Percentiles rank a stretch among this genome's conserved stretches.
phyloP scores from a whole-genome alignment of 2,329 filamentous ascomycete genomes.

The Emmonsiellopsis sp. region DNA sequence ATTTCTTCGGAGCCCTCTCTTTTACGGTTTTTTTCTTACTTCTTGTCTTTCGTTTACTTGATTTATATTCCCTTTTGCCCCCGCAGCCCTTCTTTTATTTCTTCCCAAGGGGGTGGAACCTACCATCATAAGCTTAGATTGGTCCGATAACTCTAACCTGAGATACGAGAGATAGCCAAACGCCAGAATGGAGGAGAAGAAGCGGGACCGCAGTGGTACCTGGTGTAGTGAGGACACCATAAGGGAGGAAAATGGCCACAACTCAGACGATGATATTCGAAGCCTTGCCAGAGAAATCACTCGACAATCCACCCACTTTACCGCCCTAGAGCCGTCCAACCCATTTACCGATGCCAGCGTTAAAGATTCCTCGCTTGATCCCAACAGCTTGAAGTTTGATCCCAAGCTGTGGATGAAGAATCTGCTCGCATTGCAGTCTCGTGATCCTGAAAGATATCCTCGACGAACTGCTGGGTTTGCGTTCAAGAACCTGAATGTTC shows the following conservation, averaged over 20 bases:
- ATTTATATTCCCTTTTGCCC: not conserved
- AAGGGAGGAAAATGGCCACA: not conserved
- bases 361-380: conserved; percentile 32
- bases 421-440: conserved; percentile 32
- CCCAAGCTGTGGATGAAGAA: conserved; percentile 38
- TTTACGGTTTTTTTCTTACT: not conserved
- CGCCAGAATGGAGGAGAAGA: not conserved
- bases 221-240: not conserved
- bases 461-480: conserved; percentile 28
- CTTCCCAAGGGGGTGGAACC: not conserved
- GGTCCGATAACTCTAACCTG: not conserved
- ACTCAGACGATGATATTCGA: not conserved
- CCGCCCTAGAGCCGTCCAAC: conserved; percentile 15
- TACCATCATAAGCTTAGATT: not conserved
- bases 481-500: conserved; percentile 28
- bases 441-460: conserved; percentile 26
- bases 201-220: not conserved
- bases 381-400: conserved; percentile 34
- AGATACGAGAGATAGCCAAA: not conserved
- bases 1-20: not conserved
- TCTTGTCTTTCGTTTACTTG: conserved; percentile 7
- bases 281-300: conserved; percentile 2
- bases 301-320: conserved; percentile 2
- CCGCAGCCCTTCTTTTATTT: not conserved
- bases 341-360: conserved; percentile 23